Percentiles rank a stretch among this genome's conserved stretches.
Evolutionary conservation across 2,329 filamentous ascomycete genomes (phyloP).

Genomic region (Nigrospora sphaerica): DNA sequence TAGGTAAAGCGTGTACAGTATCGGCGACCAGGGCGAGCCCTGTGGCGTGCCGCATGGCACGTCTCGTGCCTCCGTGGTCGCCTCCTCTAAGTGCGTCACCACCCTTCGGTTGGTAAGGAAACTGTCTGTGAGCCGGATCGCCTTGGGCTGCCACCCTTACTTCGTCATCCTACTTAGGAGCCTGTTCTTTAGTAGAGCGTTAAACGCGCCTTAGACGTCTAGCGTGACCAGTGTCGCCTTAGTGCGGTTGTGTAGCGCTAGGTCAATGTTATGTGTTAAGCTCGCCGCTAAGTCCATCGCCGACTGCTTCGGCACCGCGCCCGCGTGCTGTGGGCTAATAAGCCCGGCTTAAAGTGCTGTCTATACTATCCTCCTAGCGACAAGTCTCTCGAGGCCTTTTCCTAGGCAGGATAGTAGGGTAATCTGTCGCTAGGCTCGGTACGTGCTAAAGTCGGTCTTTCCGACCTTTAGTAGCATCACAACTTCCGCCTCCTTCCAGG

Average conservation of each 20-base stretch:
- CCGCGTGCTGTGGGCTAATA: slow-evolving; percentile 1
- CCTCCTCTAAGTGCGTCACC: slow-evolving; percentile 1
- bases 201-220: slow-evolving; percentile 6
- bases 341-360: not conserved
- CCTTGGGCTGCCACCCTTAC: not conserved
- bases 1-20: slow-evolving; percentile 5
- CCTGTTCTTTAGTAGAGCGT: slow-evolving; percentile 2
- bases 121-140: not conserved
- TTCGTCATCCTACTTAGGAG: slow-evolving; percentile 1
- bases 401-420: slow-evolving; percentile 6
- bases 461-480: slow-evolving; percentile 5
- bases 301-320: slow-evolving; percentile 2
- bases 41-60: slow-evolving; percentile 2
- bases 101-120: not conserved
- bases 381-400: slow-evolving; percentile 6
- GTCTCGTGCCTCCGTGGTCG: not conserved
- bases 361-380: not conserved
- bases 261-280: slow-evolving; percentile 1
- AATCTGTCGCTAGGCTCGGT: slow-evolving; percentile 5
- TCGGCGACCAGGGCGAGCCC: slow-evolving; percentile 4
- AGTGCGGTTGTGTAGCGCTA: not conserved
- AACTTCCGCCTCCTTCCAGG: slow-evolving; percentile 4
- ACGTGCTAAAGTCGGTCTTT: slow-evolving; percentile 1
- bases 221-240: slow-evolving; percentile 1
- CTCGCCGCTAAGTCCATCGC: slow-evolving; percentile 1